Evolutionary conservation across 768 basidiomycete genomes (phyloP).

Genomic region (Boletus subcaerulescens): DNA sequence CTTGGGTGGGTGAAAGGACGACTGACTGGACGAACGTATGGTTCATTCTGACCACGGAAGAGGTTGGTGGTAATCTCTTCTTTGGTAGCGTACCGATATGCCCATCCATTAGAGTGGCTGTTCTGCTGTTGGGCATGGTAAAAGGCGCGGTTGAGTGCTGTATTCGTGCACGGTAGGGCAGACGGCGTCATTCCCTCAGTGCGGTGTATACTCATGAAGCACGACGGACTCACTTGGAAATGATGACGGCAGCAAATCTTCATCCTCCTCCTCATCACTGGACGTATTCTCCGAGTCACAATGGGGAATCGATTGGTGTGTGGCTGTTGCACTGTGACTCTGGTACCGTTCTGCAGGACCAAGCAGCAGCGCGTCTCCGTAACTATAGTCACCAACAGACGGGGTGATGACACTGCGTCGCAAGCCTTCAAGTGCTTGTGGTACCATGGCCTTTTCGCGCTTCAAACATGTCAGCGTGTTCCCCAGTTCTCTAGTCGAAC

Average conservation of each 20-base stretch:
- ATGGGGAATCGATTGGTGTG: neutral
- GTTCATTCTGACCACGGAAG: slow-evolving; percentile 19
- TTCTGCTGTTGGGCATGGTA: slow-evolving; percentile 9
- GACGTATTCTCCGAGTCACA: slow-evolving; percentile 3
- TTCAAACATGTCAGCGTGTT: slow-evolving; percentile 17
- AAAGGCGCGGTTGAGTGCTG: slow-evolving; percentile 21
- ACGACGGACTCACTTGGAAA: slow-evolving; percentile 25
- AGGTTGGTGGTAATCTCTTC: slow-evolving; percentile 29
- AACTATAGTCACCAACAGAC: neutral
- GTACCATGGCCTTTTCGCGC: slow-evolving; percentile 9
- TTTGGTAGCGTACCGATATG: slow-evolving; percentile 31
- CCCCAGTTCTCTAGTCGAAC: neutral
- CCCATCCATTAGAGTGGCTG: slow-evolving; percentile 18
- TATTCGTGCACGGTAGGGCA: neutral
- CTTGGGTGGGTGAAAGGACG: neutral
- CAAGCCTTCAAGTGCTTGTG: neutral
- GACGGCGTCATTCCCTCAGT: slow-evolving; percentile 3
- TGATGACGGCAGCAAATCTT: slow-evolving; percentile 9
- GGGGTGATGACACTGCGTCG: neutral
- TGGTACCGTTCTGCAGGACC: neutral
- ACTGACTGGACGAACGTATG: neutral
- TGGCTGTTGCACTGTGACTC: neutral
- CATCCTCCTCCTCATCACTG: slow-evolving; percentile 18
- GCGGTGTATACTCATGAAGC: neutral
- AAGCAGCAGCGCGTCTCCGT: neutral